Evolutionary conservation across 2,329 filamentous ascomycete genomes (phyloP).

Genomic region (Trematosphaeria pertusa): DNA sequence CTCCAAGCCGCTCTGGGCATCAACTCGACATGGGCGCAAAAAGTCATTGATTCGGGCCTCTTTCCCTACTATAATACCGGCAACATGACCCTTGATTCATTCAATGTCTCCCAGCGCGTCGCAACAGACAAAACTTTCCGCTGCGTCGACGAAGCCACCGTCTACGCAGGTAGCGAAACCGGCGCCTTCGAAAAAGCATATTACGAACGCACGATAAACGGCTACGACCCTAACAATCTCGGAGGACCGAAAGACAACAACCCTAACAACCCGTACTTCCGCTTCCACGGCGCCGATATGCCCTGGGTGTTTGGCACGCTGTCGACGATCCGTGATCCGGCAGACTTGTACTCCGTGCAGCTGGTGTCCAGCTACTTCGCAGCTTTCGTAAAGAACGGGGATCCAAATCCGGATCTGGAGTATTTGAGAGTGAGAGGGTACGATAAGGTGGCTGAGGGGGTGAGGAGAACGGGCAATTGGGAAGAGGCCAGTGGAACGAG

Average conservation of each 20-base stretch:
- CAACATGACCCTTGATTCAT: slow-evolving; percentile 63
- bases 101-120: slow-evolving; percentile 62
- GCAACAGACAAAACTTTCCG: slow-evolving; percentile 67
- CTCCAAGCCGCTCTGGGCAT: slow-evolving; percentile 57
- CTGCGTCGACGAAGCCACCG: slow-evolving; percentile 66
- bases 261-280: slow-evolving; percentile 61
- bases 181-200: slow-evolving; percentile 59
- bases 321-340: slow-evolving; percentile 56
- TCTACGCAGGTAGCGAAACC: slow-evolving; percentile 56
- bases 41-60: slow-evolving; percentile 50
- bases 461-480: slow-evolving; percentile 48
- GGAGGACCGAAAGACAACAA: slow-evolving; percentile 58
- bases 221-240: slow-evolving; percentile 61
- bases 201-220: slow-evolving; percentile 63
- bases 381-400: slow-evolving; percentile 57
- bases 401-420: slow-evolving; percentile 58
- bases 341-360: slow-evolving; percentile 58
- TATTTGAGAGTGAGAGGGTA: slow-evolving; percentile 59
- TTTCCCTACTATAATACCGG: slow-evolving; percentile 59
- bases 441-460: slow-evolving; percentile 48
- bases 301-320: slow-evolving; percentile 62
- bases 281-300: slow-evolving; percentile 63
- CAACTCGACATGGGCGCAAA: slow-evolving; percentile 46
- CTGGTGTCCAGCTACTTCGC: slow-evolving; percentile 58
- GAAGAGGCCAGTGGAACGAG: slow-evolving; percentile 41